These are phyloP conservation scores for Beta macrorhiza DNA, from an alignment of 179 eudicot species.

Conservation along the genomic window DNA sequence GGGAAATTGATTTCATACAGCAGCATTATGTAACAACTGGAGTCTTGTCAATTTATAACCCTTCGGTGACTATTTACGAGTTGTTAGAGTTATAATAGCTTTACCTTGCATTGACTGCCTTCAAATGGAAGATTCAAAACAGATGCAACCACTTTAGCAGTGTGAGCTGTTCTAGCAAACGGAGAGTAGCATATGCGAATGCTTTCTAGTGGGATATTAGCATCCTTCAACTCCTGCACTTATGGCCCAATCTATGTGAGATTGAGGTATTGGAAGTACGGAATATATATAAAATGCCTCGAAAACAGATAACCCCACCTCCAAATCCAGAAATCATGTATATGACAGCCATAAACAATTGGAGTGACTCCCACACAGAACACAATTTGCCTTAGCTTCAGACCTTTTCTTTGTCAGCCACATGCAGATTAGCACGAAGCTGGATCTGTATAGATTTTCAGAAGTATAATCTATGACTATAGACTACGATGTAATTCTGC, in stretches of 20 bases:
- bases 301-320: not conserved
- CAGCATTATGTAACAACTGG: not conserved
- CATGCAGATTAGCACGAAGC: not conserved
- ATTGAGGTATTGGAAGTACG: not conserved
- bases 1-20: not conserved
- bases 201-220: constrained; percentile 48
- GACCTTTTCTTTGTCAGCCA: not conserved
- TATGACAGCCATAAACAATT: not conserved
- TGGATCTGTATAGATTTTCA: not conserved
- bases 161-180: constrained; percentile 83
- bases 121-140: constrained; percentile 70
- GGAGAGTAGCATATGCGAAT: constrained; percentile 93
- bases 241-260: constrained; percentile 8
- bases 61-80: not conserved
- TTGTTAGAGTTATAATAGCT: constrained; percentile 5
- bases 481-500: not conserved
- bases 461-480: not conserved
- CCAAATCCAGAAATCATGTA: not conserved
- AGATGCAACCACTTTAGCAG: constrained; percentile 78
- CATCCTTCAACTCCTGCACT: constrained; percentile 59
- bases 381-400: not conserved
- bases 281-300: not conserved
- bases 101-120: constrained; percentile 78
- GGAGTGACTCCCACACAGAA: not conserved
- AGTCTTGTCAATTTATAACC: not conserved